Conservation (phyloP, 495 filamentous ascomycete species). For the Penicillium fimorum region DNA sequence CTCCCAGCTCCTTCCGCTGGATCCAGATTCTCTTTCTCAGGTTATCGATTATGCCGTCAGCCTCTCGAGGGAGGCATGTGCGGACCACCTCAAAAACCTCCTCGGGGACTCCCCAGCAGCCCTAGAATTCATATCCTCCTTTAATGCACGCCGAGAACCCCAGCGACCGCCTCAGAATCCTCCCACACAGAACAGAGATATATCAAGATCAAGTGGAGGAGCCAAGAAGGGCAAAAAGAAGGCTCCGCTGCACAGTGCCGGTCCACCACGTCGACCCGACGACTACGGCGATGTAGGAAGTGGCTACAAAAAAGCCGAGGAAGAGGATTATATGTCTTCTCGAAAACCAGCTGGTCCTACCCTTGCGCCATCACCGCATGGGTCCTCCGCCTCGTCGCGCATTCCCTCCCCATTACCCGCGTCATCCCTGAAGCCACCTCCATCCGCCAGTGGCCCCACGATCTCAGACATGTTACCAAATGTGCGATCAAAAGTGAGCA, state of each 20-base stretch:
- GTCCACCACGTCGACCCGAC: slow-evolving; percentile 57
- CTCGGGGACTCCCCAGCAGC: slow-evolving; percentile 83
- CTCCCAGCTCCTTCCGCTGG: slow-evolving; percentile 73
- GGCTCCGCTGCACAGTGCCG: slow-evolving; percentile 56
- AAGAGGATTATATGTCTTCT: slow-evolving; percentile 61
- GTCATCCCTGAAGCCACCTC: slow-evolving; percentile 54
- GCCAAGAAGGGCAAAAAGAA: slow-evolving; percentile 58
- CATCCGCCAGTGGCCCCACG: slow-evolving; percentile 70
- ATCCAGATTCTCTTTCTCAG: slow-evolving; percentile 77
- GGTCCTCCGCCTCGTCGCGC: slow-evolving; percentile 34
- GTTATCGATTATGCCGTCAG: slow-evolving; percentile 75
- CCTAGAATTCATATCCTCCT: slow-evolving; percentile 88
- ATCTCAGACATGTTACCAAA: slow-evolving; percentile 75
- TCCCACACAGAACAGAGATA: slow-evolving; percentile 25
- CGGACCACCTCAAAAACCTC: slow-evolving; percentile 80
- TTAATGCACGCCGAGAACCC: slow-evolving; percentile 69
- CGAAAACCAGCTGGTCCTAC: slow-evolving; percentile 31
- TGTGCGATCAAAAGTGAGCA: slow-evolving; percentile 57
- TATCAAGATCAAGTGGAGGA: slow-evolving; percentile 22
- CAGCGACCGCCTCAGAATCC: slow-evolving; percentile 29
- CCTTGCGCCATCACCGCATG: slow-evolving; percentile 27
- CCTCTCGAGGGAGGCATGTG: slow-evolving; percentile 69
- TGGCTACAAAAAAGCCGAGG: slow-evolving; percentile 59
- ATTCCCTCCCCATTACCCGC: slow-evolving; percentile 39
- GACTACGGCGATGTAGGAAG: slow-evolving; percentile 56